A percentile compares a stretch with the other conserved stretches of the same genome.
Conservation (phyloP, 164 flowering plant genomes). For the Cinnamomum micranthum region DNA sequence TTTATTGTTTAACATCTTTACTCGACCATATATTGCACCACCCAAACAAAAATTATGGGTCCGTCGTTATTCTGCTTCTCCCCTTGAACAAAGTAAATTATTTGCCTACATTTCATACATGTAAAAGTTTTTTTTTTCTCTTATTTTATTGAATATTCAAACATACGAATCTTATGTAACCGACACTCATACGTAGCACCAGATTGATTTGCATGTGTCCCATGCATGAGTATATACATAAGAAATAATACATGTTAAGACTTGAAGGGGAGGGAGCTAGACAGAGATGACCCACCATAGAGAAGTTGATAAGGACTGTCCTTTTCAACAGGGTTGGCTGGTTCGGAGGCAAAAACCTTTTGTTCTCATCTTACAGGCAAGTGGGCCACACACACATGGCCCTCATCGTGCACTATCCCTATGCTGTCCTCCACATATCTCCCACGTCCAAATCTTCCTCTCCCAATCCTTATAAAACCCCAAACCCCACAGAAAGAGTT, state of each 20-base stretch:
- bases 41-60: accelerated
- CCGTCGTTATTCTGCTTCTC: no score
- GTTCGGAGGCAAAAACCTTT: slow-evolving; percentile 3
- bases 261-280: background rate
- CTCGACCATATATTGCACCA: no score
- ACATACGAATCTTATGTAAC: background rate
- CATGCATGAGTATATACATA: no score
- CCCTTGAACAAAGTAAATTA: no score
- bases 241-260: no score
- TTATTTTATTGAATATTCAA: background rate
- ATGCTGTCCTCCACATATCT: background rate
- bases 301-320: slow-evolving; percentile 9
- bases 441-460: background rate
- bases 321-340: slow-evolving; percentile 8
- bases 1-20: no score
- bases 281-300: slow-evolving; percentile 6
- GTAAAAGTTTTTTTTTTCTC: background rate
- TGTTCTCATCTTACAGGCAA: background rate
- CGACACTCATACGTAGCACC: no score
- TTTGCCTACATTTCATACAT: no score
- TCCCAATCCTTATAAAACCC: slow-evolving; percentile 7
- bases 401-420: background rate
- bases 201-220: no score
- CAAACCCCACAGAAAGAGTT: background rate
- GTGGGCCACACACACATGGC: background rate